Evolutionary conservation across 208 protist genomes (phyloP).

Genomic region (Zelonia costaricensis): DNA sequence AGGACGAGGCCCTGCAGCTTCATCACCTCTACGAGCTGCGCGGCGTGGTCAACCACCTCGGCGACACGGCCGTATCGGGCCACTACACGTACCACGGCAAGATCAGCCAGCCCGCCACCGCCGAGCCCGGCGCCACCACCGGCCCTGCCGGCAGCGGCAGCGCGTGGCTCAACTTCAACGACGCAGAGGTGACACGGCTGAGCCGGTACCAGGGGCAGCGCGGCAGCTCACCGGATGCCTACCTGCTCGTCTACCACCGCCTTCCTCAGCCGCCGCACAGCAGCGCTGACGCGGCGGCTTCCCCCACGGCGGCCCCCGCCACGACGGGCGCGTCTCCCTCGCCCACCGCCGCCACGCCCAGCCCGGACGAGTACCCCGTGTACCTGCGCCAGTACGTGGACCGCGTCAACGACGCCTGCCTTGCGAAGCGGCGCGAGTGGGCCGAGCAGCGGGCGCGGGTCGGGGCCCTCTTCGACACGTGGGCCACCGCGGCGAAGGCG

Average conservation of each 20-base stretch:
- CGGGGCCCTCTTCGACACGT: constrained; percentile 20
- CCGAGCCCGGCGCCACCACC: not conserved
- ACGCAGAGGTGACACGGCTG: constrained; percentile 54
- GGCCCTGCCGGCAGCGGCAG: not conserved
- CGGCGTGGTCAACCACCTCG: constrained; percentile 77
- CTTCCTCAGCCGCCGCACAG: constrained; percentile 1
- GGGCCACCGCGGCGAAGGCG: constrained; percentile 30
- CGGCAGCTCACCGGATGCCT: constrained; percentile 53
- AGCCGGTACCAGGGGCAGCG: constrained; percentile 43
- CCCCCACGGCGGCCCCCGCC: constrained; percentile 1
- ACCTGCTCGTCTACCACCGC: constrained; percentile 77
- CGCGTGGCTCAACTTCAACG: constrained; percentile 75
- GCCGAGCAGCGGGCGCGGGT: constrained; percentile 15
- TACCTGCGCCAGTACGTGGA: constrained; percentile 46
- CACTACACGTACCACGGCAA: constrained; percentile 86
- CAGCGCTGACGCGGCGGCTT: not conserved
- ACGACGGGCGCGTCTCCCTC: not conserved
- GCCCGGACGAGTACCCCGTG: constrained; percentile 37
- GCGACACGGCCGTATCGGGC: constrained; percentile 60
- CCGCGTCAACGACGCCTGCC: constrained; percentile 31
- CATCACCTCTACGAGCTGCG: constrained; percentile 52
- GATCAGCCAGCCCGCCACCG: constrained; percentile 14
- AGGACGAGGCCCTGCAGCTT: not conserved
- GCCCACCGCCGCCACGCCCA: constrained; percentile 15
- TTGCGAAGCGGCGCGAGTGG: constrained; percentile 29